These are phyloP conservation scores for Lodderomyces orthopsilosis DNA, from an alignment of 1,139 yeast genomes.

Conservation along the genomic window DNA sequence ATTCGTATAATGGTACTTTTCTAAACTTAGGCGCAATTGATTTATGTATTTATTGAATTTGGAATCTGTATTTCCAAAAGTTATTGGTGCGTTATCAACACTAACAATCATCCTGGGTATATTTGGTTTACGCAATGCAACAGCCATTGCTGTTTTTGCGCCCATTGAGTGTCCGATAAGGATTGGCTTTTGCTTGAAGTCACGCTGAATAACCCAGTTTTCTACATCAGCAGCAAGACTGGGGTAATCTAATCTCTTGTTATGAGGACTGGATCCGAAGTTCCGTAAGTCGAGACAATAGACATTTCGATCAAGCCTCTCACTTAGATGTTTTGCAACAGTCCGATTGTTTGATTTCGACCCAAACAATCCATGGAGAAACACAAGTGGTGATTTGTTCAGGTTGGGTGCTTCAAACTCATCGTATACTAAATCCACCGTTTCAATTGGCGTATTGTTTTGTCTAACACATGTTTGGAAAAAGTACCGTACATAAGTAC, in stretches of 20 bases:
- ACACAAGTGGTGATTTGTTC: constrained; percentile 55
- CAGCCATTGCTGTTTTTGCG: constrained; percentile 90
- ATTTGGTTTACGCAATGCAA: constrained; percentile 68
- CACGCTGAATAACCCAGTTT: constrained; percentile 52
- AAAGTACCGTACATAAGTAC: not conserved
- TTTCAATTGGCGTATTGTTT: constrained; percentile 13
- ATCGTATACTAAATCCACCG: constrained; percentile 33
- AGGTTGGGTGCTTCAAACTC: constrained; percentile 33
- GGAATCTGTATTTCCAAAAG: constrained; percentile 51
- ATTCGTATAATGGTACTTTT: constrained; percentile 40
- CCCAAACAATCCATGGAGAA: constrained; percentile 90
- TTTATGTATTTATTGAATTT: constrained; percentile 67
- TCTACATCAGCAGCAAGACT: constrained; percentile 85
- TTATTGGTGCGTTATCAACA: constrained; percentile 89
- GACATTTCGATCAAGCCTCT: constrained; percentile 45
- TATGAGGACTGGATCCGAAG: constrained; percentile 90
- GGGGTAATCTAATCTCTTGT: constrained; percentile 67
- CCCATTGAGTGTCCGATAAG: constrained; percentile 97
- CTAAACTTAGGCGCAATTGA: constrained; percentile 55
- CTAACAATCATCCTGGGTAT: constrained; percentile 63
- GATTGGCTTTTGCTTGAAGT: constrained; percentile 51
- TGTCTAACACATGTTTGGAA: not conserved
- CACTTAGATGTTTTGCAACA: constrained; percentile 53
- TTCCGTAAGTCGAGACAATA: constrained; percentile 82
- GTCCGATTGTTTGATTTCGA: constrained; percentile 74